Percentiles rank a stretch among this genome's conserved stretches.
These are phyloP conservation scores for Amanita muscaria DNA, from an alignment of 768 basidiomycete species.

Conservation along the genomic window DNA sequence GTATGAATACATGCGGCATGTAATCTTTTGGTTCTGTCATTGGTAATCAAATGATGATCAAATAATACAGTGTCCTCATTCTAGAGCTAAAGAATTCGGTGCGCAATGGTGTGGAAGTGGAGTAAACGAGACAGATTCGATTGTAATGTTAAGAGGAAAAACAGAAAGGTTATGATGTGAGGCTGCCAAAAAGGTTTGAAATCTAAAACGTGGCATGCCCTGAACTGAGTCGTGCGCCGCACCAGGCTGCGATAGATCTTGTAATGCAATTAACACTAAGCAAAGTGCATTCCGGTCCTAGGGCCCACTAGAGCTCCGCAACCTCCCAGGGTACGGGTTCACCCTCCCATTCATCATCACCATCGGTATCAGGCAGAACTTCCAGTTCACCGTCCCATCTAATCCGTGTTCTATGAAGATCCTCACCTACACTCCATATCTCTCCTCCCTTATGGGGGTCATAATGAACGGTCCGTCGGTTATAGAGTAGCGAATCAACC, in stretches of 20 bases:
- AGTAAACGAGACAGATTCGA: no score
- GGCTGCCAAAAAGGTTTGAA: no score
- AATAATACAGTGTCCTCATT: no score
- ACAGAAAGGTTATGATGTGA: no score
- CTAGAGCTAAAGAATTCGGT: no score
- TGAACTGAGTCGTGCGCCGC: no score
- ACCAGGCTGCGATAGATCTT: no score
- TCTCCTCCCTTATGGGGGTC: slow-evolving; percentile 59
- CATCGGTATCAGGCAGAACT: slow-evolving; percentile 25
- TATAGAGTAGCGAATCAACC: slow-evolving; percentile 53
- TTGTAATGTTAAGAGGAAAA: no score
- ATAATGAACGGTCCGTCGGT: slow-evolving; percentile 45
- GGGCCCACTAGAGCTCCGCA: slow-evolving; percentile 66
- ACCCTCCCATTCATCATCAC: slow-evolving; percentile 69
- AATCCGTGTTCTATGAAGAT: slow-evolving; percentile 16
- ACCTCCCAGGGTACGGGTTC: slow-evolving; percentile 79
- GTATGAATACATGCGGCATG: not conserved
- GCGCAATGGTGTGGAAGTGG: no score
- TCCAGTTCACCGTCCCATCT: slow-evolving; percentile 18
- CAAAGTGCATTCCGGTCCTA: slow-evolving; percentile 27
- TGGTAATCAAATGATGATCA: slow-evolving; percentile 2
- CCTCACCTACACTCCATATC: slow-evolving; percentile 72
- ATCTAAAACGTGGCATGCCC: no score
- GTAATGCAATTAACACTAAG: no score
- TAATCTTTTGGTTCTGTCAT: not conserved